Conservation (phyloP, 2,329 filamentous ascomycete genomes). For the Phyllosticta paracitricarpa region DNA sequence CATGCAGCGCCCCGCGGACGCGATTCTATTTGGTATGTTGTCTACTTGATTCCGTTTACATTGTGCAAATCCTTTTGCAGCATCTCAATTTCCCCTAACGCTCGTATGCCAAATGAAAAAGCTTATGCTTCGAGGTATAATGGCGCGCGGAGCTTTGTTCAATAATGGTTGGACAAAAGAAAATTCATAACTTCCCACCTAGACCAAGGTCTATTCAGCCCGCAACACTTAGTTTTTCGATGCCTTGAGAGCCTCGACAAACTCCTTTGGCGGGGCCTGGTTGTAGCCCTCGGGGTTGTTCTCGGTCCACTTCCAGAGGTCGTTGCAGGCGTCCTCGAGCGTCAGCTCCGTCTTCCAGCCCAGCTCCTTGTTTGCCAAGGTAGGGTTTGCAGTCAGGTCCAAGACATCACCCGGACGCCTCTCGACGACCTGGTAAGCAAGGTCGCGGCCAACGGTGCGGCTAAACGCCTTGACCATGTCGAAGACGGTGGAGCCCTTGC, state of each 20-base stretch:
- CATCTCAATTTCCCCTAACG: not conserved
- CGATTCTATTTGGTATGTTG: not conserved
- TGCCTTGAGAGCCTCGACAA: constrained; percentile 48
- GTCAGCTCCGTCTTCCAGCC: constrained; percentile 85
- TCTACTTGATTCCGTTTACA: not conserved
- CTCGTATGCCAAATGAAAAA: not conserved
- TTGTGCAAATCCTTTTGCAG: not conserved
- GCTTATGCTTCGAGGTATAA: not conserved
- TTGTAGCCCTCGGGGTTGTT: constrained; percentile 95
- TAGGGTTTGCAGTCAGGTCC: constrained; percentile 86
- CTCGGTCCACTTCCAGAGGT: constrained; percentile 93
- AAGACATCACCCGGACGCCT: constrained; percentile 84
- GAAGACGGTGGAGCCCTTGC: constrained; percentile 88
- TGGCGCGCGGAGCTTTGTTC: not conserved
- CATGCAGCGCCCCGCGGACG: not conserved
- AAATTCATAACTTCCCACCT: not conserved
- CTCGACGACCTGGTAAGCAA: constrained; percentile 76
- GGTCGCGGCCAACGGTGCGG: constrained; percentile 70
- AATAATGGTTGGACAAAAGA: not conserved
- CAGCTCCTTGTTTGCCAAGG: constrained; percentile 77
- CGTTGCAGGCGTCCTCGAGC: constrained; percentile 84
- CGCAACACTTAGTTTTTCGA: not conserved
- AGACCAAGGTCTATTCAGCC: constrained; percentile 1
- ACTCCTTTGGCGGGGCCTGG: constrained; percentile 76
- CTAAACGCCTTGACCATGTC: constrained; percentile 97